These are phyloP conservation scores for Heterobasidion annosum DNA, from an alignment of 1,284 basidiomycete genomes.

Conservation along the genomic window DNA sequence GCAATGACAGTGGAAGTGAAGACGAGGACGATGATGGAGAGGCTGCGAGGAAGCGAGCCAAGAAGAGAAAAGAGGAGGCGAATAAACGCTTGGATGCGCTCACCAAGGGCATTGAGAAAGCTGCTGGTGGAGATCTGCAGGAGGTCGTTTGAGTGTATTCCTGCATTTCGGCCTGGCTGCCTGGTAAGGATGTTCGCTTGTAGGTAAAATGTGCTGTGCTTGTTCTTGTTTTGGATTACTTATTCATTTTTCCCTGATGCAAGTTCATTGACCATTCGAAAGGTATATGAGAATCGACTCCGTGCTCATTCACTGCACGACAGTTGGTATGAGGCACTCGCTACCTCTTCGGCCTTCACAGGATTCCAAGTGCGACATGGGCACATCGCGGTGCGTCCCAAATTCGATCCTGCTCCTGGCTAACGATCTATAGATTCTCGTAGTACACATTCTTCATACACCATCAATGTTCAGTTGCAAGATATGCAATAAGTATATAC, in stretches of 20 bases:
- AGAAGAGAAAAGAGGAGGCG: slow-evolving; percentile 13
- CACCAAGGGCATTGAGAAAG: slow-evolving; percentile 49
- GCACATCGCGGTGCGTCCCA: too few relatives aligned
- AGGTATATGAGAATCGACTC: too few relatives aligned
- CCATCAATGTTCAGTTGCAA: not conserved
- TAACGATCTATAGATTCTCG: too few relatives aligned
- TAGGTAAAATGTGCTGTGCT: not conserved
- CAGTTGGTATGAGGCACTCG: too few relatives aligned
- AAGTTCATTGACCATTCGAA: too few relatives aligned
- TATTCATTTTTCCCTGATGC: too few relatives aligned
- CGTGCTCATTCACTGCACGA: too few relatives aligned
- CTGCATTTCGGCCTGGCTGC: not conserved
- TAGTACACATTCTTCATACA: too few relatives aligned
- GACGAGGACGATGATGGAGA: slow-evolving; percentile 25
- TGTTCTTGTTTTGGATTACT: too few relatives aligned
- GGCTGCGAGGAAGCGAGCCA: slow-evolving; percentile 2
- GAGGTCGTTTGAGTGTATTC: slow-evolving; percentile 22
- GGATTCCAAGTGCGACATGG: too few relatives aligned
- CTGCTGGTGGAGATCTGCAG: slow-evolving; percentile 47
- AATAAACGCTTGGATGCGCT: slow-evolving; percentile 36
- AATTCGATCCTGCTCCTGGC: too few relatives aligned
- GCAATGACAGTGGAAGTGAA: slow-evolving; percentile 1
- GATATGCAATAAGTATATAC: not conserved
- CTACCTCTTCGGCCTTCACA: too few relatives aligned
- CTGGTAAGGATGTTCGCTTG: not conserved